Base-by-base conservation (phyloP, 2,329 filamentous ascomycete species). In the Emmonsiellopsis sp. region DNA sequence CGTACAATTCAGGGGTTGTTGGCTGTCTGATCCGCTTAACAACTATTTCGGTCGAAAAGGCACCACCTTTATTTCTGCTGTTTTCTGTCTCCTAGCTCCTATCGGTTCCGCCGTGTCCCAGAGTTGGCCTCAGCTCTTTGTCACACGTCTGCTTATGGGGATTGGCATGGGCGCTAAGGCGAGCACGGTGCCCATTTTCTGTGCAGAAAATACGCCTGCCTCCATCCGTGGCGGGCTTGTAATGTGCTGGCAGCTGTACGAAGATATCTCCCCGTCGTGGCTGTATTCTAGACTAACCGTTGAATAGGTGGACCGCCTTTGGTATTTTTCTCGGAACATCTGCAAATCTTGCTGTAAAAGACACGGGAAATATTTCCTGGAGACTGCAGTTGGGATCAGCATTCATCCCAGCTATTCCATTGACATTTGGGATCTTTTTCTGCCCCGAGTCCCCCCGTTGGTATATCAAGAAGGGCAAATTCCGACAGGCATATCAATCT, bases 371-470 rank as follows among this genome's bases (percentile, higher is more conserved):
- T 3, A 79, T 83, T 38, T 73, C 80, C 5, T 87, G 84, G 84
- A 73, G 84, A 40, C 69, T 85, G 26, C 82, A 84, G 61, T 68
- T 86, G 6, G 82, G 76, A 8, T 84, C 82, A 2, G 82, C 84
- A 2, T 81, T 85, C 49, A 78, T 85, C 37, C 83, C 84, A 1
- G 81, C 83, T 0, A 67, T 87, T 1, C 82, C 83, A 7, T 70
- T 87, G 4, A 64, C 83, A 8, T 13, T 79, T 7, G 73, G 77
- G 44, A 71, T 85, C 30, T 86, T 73, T 58, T 76, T 84, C 58
- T 84, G 81, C 58, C 82, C 82, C 0, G 82, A 85, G 61, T 84
- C 80, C 1, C 82, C 83, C 2, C 76, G 82, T 51, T 87, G 83
- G 82, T 79, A 76, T 52, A 79, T 86, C 66, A 84, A 87, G 67